Conservation (phyloP, 2,329 filamentous ascomycete species). For the Dendryphion nanum region DNA sequence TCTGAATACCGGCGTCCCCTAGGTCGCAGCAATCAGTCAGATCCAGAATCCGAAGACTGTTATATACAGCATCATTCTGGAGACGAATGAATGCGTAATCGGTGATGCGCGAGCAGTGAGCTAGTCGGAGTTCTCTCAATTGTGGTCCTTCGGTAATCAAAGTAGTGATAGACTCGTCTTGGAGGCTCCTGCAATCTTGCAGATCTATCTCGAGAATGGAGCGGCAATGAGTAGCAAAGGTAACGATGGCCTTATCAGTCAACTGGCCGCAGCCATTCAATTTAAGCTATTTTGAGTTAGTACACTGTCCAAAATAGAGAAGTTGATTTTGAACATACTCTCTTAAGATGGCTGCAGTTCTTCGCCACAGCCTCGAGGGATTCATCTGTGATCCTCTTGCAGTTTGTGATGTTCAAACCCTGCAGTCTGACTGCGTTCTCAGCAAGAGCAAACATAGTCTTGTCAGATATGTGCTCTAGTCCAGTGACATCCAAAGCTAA, state of each 20-base stretch:
- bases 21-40: conserved; percentile 83
- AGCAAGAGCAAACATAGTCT: conserved; percentile 74
- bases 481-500: conserved; percentile 89
- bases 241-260: conserved; percentile 75
- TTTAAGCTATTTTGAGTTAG: conserved; percentile 64
- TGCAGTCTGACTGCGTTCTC: conserved; percentile 81
- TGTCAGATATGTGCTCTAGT: conserved; percentile 75
- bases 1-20: conserved; percentile 82
- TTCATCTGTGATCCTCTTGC: conserved; percentile 79
- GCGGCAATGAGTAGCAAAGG: conserved; percentile 83
- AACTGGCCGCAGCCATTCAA: conserved; percentile 88
- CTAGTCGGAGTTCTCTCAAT: conserved; percentile 85
- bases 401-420: conserved; percentile 88
- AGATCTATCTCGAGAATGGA: conserved; percentile 97
- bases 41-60: conserved; percentile 89
- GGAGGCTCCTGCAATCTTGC: conserved; percentile 77
- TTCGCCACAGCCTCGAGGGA: conserved; percentile 78
- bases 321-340: conserved; percentile 54
- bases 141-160: conserved; percentile 76
- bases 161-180: conserved; percentile 78
- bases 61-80: conserved; percentile 67
- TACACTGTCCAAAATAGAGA: background rate
- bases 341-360: conserved; percentile 81
- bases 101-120: conserved; percentile 79
- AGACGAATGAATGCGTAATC: conserved; percentile 85